These are phyloP conservation scores for Allium cepa DNA, from an alignment of 106 monocot genomes.

Conservation along the genomic window DNA sequence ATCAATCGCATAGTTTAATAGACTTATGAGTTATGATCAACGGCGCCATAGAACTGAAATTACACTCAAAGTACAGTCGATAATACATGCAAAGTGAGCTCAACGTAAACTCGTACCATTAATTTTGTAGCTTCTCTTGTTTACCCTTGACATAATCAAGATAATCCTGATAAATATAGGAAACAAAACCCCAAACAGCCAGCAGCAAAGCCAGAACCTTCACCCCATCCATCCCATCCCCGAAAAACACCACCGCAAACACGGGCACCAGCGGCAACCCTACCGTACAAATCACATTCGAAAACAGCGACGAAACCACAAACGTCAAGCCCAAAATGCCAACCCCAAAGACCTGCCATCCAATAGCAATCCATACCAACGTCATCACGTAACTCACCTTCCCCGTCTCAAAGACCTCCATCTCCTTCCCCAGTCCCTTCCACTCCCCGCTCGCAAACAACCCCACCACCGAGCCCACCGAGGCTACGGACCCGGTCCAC, in stretches of 20 bases:
- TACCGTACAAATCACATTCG: slow-evolving; percentile 24
- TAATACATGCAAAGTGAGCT: no score
- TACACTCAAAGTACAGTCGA: no score
- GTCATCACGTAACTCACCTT: slow-evolving; percentile 21
- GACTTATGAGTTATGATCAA: no score
- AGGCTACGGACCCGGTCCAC: slow-evolving; percentile 1
- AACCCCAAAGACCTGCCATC: slow-evolving; percentile 20
- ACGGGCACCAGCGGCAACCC: slow-evolving; percentile 12
- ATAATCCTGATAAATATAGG: slow-evolving; percentile 30
- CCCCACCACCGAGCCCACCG: slow-evolving; percentile 11
- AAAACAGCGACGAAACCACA: slow-evolving; percentile 29
- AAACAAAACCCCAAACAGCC: slow-evolving; percentile 29
- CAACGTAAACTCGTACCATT: no score
- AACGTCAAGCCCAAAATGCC: slow-evolving; percentile 23
- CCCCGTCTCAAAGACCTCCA: slow-evolving; percentile 13
- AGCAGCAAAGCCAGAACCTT: slow-evolving; percentile 34
- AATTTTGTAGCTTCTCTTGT: no score
- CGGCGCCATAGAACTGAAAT: no score
- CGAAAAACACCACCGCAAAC: slow-evolving; percentile 4
- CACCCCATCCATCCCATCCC: slow-evolving; percentile 5
- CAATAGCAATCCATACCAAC: slow-evolving; percentile 13
- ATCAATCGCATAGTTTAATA: no score
- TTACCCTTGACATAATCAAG: slow-evolving; percentile 7
- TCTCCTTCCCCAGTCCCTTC: slow-evolving; percentile 10
- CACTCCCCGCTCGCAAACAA: slow-evolving; percentile 32